phyloP scores from a whole-genome alignment of 208 protist genomes.

The Herpetomonas samuelpessoai region DNA sequence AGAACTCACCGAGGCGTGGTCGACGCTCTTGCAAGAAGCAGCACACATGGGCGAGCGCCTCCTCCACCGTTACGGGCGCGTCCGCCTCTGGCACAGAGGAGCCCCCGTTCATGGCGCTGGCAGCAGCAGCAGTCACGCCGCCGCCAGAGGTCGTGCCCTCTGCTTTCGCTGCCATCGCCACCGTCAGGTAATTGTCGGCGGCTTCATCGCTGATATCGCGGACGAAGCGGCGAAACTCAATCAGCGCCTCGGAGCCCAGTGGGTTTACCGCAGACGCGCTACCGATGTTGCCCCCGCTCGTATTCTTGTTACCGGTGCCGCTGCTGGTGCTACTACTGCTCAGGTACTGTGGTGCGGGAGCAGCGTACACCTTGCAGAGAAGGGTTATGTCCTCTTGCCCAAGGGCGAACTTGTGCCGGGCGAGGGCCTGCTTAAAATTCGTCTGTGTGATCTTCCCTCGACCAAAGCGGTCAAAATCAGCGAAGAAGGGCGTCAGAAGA shows the following conservation, averaged over 20 bases:
- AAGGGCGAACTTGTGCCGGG: constrained; percentile 63
- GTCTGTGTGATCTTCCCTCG: constrained; percentile 55
- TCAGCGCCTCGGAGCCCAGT: constrained; percentile 1
- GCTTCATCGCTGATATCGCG: constrained; percentile 56
- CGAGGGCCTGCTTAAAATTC: constrained; percentile 65
- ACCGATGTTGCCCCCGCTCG: too few relatives aligned
- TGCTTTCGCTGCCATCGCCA: background rate
- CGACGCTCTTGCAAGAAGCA: constrained; percentile 71
- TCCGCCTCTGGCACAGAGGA: constrained; percentile 1
- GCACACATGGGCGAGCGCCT: constrained; percentile 47
- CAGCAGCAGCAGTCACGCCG: background rate
- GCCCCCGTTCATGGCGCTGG: background rate
- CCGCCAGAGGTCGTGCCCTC: background rate
- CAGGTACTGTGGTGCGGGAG: constrained; percentile 22
- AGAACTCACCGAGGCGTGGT: constrained; percentile 70
- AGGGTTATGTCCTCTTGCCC: constrained; percentile 30
- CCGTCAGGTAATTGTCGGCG: constrained; percentile 3
- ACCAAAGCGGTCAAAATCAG: constrained; percentile 80
- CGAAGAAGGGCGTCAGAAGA: constrained; percentile 81
- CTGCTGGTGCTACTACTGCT: too few relatives aligned
- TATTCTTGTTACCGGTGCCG: background rate
- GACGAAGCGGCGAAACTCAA: constrained; percentile 74
- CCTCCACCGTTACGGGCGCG: constrained; percentile 34
- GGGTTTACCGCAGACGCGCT: too few relatives aligned
- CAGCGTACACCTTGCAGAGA: constrained; percentile 49